Base-by-base conservation (phyloP, 805 yeast genomes). In the Starmerella roubikii region DNA sequence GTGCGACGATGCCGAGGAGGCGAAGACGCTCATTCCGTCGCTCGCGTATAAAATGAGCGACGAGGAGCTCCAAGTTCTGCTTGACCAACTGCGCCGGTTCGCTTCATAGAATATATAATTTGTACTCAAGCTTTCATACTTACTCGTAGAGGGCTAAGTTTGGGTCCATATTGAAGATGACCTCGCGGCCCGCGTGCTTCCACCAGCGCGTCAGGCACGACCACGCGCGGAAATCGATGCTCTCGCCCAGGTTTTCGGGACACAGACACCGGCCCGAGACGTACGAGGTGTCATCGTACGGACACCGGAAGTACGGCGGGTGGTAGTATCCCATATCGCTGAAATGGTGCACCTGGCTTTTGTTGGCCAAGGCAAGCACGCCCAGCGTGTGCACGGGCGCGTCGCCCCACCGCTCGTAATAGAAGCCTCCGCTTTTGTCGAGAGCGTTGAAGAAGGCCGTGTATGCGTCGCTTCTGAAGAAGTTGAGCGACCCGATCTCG, bases 1-100 rank as follows among this genome's bases (percentile, higher is more conserved):
- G 23, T 86, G 96, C 61, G 98, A 88, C 55, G 96, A 88, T 46
- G 85, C 93, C 5, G 98, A 82, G 55, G 98, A 91, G 65, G 97
- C 97, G 27, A 83, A 83, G 61, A 82, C 95, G 15, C 67, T 91
- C 53, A 78, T 91, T 42, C 96, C 98, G 18, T 80, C 94, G 59
- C 68, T 91, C 54, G 69, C 72, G 19, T 74, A 70, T 44, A 86
- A 86, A 59, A 84, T 81, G 37, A 72, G 80, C 9, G 93, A 85
- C 48, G 80, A 81, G 31, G 96, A 86, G 54, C 64, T 91, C 43
- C 94, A 85, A 58, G 76, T 82, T 34, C 69, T 88, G 40, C 67
- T 91, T 50, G 93, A 86, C 49, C 95, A 91, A 64, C 67, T 88
- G 54, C 74, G 93, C 6, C 31, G 53, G 21, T 52, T 52, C 30